Percentiles rank a stretch among this genome's conserved stretches.
phyloP scores from a whole-genome alignment of 1,284 basidiomycete genomes.

The Rhodotorula sp. region DNA sequence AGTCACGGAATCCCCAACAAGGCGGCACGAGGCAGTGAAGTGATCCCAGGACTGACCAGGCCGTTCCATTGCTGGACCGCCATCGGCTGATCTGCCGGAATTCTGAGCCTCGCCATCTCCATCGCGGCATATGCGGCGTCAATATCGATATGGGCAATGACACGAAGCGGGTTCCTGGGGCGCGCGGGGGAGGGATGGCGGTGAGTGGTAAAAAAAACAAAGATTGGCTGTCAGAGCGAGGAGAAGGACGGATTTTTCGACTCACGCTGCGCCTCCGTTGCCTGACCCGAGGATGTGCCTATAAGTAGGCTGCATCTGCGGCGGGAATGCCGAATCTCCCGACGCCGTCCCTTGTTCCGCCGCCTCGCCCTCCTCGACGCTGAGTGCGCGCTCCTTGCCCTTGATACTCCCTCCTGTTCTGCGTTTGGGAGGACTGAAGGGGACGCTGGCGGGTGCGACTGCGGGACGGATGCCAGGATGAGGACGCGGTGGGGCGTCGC shows the following conservation, averaged over 20 bases:
- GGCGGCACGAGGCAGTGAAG: neutral
- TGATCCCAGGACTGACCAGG: constrained; percentile 43
- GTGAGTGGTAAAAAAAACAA: too few species aligned
- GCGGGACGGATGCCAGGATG: constrained; percentile 22
- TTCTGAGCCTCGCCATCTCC: constrained; percentile 19
- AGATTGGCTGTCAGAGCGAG: too few species aligned
- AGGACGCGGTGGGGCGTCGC: constrained; percentile 15
- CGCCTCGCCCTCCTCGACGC: neutral
- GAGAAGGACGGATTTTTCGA: neutral
- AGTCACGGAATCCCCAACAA: neutral
- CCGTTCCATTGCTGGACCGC: constrained; percentile 90
- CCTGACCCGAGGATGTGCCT: constrained; percentile 22
- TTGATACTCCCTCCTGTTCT: constrained; percentile 28
- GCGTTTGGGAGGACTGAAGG: constrained; percentile 34
- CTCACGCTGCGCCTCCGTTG: constrained; percentile 28
- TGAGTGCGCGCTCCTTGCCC: constrained; percentile 27
- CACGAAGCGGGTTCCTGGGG: constrained; percentile 51
- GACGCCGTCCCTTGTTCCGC: neutral
- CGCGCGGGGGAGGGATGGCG: too few species aligned
- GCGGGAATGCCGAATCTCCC: constrained; percentile 10
- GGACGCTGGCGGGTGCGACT: constrained; percentile 8
- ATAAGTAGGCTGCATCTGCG: constrained; percentile 15
- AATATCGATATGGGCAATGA: constrained; percentile 79
- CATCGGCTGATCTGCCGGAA: constrained; percentile 54
- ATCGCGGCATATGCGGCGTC: constrained; percentile 59